Base-by-base conservation (phyloP, 345 rosid species). In the Citrus australasica region DNA sequence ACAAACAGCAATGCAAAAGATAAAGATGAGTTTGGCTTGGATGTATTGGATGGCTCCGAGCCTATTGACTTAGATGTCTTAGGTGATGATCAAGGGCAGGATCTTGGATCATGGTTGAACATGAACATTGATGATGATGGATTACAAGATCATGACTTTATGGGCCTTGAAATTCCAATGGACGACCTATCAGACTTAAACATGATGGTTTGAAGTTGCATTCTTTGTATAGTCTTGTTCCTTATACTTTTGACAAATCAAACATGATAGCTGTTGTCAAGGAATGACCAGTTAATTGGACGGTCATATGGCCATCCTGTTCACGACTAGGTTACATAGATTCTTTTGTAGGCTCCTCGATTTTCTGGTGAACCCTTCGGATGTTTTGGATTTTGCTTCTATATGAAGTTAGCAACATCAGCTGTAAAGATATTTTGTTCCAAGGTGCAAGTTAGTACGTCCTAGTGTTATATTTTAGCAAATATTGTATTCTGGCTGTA, bases 91-190 rank as follows among this genome's bases (percentile, higher is more conserved):
- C 92, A 92, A 83, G 94, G 90, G 53, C 90, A 93, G 78, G 99
- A 96, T 85, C 83, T 94, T 40, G 93, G 92, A 80, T 88, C 98
- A 33, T 96, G 99, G 99, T 85, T 96, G 87, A 92, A 90, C 87
- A 91, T 96, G 87, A 91, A 90, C 86, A 90, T 96, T 73, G 99
- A 94, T 74, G 99, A 96, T 30, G 98, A 94, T 74, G 93, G 88
- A 74, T 87, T 94, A 81, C 98, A 89, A 82, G 98, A 94, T 81
- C 84, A 89, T 71, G 99, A 92, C 84, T 92, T 91, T 77, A 87
- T 90, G 88, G 98, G 99, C 78, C 99, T 96, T 78, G 95, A 94
- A 83, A 96, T 96, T 83, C 99, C 99, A 58, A 94, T 92, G 99
- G 99, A 96, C 81, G 99, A 96, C 83, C 96, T 96, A 82, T 86